Evolutionary conservation across 2,329 filamentous ascomycete genomes (phyloP), one percentile per base, ranked within the genome.

Genomic region (Onygena corvina): DNA sequence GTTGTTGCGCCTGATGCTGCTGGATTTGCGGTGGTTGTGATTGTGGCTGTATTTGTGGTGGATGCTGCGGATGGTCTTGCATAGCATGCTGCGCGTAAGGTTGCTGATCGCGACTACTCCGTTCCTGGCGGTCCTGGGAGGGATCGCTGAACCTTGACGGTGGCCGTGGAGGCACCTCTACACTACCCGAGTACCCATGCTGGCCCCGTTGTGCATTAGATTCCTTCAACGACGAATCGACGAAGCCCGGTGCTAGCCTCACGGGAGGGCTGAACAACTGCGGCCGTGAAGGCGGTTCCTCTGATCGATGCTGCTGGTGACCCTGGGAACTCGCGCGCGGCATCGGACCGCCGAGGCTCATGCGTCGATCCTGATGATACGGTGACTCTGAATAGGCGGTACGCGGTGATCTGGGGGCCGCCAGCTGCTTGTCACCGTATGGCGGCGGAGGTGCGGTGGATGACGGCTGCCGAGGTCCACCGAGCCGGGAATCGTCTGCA

Each of bases 341-440:
- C 29, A 67, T 64, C 2, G 68, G 63, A n/a, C 64, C 68, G 49
- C 61, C 67, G 33, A 71, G 61, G 51, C 69, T 71, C 54, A 66
- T 61, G n/a, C 68, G 66, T 50, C 68, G 64, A 21, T 62, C 57
- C 23, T 66, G 64, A 31, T 52, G 57, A 46, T 64, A 63, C 1
- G 62, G 54, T 3, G 61, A 49, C 7, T 67, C 66, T n/a, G 61
- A 56, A 29, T 64, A 58, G 2, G 62, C 57, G 4, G 63, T 59
- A 29, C 63, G 60, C 3, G 67, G 67, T 12, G 61, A 60, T 29
- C 64, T 63, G 3, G 63, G 58, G 1, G 61, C 61, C 47, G 57
- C 18, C 9, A 29, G 56, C 6, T 61, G 53, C 48, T 66, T 68
- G 4, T 67, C 64, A 3, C 61, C 59, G 50, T 62, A 67, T 38